phyloP scores from a whole-genome alignment of 2,329 filamentous ascomycete genomes.

The Fusarium poae region DNA sequence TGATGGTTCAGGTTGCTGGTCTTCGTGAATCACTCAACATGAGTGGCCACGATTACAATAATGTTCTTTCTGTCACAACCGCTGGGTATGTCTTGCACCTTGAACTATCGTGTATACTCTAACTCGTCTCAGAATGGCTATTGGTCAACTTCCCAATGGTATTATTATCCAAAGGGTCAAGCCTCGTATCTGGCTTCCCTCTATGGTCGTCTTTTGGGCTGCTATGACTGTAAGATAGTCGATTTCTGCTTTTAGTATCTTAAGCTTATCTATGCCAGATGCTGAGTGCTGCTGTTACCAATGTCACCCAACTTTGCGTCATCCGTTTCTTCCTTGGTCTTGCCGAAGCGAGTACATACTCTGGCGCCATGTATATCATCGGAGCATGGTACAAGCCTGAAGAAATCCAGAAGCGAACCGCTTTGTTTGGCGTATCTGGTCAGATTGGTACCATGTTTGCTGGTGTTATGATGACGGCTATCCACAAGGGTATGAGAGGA shows the following conservation, averaged over 20 bases:
- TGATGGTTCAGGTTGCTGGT: constrained; percentile 53
- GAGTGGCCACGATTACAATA: constrained; percentile 56
- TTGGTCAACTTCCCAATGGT: constrained; percentile 70
- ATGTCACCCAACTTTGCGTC: constrained; percentile 47
- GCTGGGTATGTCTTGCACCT: no score
- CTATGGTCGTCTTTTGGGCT: constrained; percentile 72
- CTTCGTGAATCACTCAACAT: constrained; percentile 60
- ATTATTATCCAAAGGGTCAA: constrained; percentile 70
- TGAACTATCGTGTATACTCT: fast-evolving
- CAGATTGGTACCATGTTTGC: constrained; percentile 70
- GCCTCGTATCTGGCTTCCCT: constrained; percentile 70
- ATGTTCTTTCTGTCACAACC: constrained; percentile 46
- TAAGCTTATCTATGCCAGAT: constrained; percentile 9
- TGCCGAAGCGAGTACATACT: constrained; percentile 49
- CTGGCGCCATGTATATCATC: constrained; percentile 53
- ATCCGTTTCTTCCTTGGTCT: constrained; percentile 50
- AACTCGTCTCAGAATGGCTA: constrained; percentile 48
- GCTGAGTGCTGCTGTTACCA: constrained; percentile 52
- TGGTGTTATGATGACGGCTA: constrained; percentile 67
- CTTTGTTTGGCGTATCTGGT: constrained; percentile 69
- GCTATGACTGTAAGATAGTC: constrained; percentile 72
- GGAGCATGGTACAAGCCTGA: constrained; percentile 66
- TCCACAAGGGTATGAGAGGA: constrained; percentile 53
- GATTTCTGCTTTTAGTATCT: fast-evolving
- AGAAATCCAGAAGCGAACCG: constrained; percentile 70